A percentile compares a stretch with the other conserved stretches of the same genome.
These are phyloP conservation scores for Leishmania mexicana DNA, from an alignment of 208 protist genomes.

Conservation along the genomic window DNA sequence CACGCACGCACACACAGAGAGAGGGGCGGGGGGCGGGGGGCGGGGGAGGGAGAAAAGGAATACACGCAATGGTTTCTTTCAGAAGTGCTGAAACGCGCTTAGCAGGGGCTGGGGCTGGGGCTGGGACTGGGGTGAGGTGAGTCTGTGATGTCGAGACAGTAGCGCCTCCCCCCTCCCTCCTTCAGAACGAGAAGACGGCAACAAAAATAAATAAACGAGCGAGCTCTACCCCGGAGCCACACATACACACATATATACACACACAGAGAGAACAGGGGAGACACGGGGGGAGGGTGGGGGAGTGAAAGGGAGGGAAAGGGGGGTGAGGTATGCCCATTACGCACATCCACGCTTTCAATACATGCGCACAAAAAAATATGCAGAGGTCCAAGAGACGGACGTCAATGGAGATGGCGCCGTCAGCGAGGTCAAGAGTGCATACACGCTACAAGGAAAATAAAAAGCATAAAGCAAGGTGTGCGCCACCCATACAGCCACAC, in stretches of 20 bases:
- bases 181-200: not conserved
- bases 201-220: not conserved
- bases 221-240: too few relatives aligned
- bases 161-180: too few relatives aligned
- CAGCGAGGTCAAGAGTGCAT: not conserved
- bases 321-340: not conserved
- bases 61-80: too few relatives aligned
- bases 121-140: too few relatives aligned
- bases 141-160: too few relatives aligned
- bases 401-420: not conserved
- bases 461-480: not conserved
- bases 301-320: too few relatives aligned
- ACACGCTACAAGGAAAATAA: not conserved
- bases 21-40: too few relatives aligned
- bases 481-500: not conserved
- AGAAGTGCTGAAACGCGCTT: too few relatives aligned
- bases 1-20: not conserved
- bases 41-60: too few relatives aligned
- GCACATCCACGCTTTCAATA: not conserved
- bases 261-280: not conserved
- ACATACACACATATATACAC: not conserved
- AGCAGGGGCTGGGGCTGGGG: too few relatives aligned
- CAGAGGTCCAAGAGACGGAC: not conserved
- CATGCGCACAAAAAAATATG: not conserved
- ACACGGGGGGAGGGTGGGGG: too few relatives aligned